Conservation (phyloP, 192 early-diverging fungal species). For the Diversispora eburnea region DNA sequence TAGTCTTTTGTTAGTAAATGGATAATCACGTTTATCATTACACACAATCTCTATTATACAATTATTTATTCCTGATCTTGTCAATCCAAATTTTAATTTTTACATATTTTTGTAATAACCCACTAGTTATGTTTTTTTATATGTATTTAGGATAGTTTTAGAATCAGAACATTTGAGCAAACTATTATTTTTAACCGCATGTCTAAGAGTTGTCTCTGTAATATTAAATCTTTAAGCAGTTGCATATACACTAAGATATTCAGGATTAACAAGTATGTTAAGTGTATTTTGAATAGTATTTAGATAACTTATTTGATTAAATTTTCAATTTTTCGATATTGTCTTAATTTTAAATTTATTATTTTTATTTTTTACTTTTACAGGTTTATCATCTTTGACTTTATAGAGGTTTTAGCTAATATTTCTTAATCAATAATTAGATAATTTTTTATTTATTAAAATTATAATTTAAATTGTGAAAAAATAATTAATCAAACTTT, state of each 20-base stretch:
- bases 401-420: background rate
- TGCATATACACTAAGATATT: background rate
- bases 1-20: background rate
- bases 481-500: background rate
- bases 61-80: background rate
- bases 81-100: background rate
- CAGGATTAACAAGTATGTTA: background rate
- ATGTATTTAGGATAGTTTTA: background rate
- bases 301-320: background rate
- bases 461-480: background rate
- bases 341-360: background rate
- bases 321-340: background rate
- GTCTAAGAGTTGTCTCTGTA: background rate
- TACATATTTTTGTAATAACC: background rate
- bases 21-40: background rate
- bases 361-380: background rate
- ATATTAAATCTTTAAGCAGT: background rate
- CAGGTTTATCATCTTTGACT: background rate
- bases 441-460: background rate
- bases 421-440: background rate
- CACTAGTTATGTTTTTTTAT: constrained; percentile 2
- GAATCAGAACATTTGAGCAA: background rate
- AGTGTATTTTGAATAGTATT: background rate
- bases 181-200: background rate
- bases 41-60: background rate